Percentiles rank a stretch among this genome's conserved stretches.
Conservation (phyloP, 129 eudicot species). For the Chrysanthemum makinoi region DNA sequence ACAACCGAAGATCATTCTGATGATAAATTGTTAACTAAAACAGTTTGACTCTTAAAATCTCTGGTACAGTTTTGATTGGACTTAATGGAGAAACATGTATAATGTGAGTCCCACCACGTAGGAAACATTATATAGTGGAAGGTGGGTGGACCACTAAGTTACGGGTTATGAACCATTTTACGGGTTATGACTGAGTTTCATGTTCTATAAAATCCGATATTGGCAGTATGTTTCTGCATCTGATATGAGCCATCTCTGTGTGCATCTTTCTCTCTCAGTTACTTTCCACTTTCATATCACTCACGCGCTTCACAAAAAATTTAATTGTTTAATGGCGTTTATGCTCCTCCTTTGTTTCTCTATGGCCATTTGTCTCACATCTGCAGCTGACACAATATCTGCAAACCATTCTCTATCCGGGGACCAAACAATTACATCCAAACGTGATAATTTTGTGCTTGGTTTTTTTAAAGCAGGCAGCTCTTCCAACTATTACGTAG, state of each 20-base stretch:
- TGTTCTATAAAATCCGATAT: constrained; percentile 13
- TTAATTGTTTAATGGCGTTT: constrained; percentile 26
- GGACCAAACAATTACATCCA: constrained; percentile 39
- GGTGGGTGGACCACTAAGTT: neutral
- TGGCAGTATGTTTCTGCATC: neutral
- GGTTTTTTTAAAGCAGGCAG: constrained; percentile 54
- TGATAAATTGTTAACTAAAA: constrained; percentile 22
- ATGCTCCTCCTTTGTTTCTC: constrained; percentile 17
- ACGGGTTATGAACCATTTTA: too few species aligned
- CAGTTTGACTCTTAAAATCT: neutral
- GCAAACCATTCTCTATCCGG: constrained; percentile 42
- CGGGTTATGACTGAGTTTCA: neutral
- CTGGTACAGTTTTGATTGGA: neutral
- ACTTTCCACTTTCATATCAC: neutral
- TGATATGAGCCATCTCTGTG: neutral
- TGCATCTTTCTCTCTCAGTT: neutral
- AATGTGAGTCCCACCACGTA: neutral
- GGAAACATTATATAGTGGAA: neutral
- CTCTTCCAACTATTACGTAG: constrained; percentile 37
- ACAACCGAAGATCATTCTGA: constrained; percentile 24
- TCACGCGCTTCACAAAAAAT: constrained; percentile 20
- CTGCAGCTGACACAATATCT: constrained; percentile 39
- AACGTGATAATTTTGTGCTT: constrained; percentile 32
- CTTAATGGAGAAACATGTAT: neutral
- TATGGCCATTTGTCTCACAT: constrained; percentile 22